phyloP scores from a whole-genome alignment of 768 basidiomycete genomes.

The Amanita thiersii region DNA sequence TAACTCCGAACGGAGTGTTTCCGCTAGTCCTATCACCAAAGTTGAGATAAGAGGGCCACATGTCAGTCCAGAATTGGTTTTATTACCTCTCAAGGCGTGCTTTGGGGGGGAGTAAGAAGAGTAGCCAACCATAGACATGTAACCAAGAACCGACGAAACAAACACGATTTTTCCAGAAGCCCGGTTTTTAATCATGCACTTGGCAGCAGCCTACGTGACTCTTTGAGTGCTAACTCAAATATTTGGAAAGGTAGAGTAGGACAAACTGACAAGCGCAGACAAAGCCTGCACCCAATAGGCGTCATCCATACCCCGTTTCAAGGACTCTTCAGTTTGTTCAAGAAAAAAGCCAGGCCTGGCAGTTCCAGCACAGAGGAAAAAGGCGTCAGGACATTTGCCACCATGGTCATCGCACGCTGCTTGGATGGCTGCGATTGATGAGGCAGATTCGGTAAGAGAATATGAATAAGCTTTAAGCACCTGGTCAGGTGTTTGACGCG shows the following conservation, averaged over 20 bases:
- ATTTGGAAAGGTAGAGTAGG: neutral
- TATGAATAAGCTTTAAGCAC: slow-evolving; percentile 59
- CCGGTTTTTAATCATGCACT: slow-evolving; percentile 51
- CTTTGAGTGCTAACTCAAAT: neutral
- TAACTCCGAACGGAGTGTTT: slow-evolving; percentile 74
- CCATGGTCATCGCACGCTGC: slow-evolving; percentile 46
- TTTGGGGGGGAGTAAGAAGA: slow-evolving; percentile 78
- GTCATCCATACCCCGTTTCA: slow-evolving; percentile 39
- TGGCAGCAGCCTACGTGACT: slow-evolving; percentile 49
- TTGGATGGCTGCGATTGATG: slow-evolving; percentile 54
- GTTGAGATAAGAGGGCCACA: slow-evolving; percentile 3
- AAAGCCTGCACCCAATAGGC: slow-evolving; percentile 47
- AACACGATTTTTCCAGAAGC: slow-evolving; percentile 66
- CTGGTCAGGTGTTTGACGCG: slow-evolving; percentile 49
- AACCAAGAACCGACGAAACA: slow-evolving; percentile 66
- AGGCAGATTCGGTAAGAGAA: slow-evolving; percentile 43
- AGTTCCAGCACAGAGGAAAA: slow-evolving; percentile 76
- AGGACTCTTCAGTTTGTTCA: slow-evolving; percentile 52
- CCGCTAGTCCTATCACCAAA: slow-evolving; percentile 58
- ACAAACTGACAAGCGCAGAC: slow-evolving; percentile 40
- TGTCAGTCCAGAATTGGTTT: neutral
- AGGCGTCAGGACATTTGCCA: slow-evolving; percentile 60
- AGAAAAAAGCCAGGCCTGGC: slow-evolving; percentile 68
- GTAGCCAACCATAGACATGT: slow-evolving; percentile 73
- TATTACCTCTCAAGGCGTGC: slow-evolving; percentile 71